Evolutionary conservation across 1,284 basidiomycete genomes (phyloP), one percentile per base, ranked within the genome.

Genomic region (Salmacisia buchloeana): DNA sequence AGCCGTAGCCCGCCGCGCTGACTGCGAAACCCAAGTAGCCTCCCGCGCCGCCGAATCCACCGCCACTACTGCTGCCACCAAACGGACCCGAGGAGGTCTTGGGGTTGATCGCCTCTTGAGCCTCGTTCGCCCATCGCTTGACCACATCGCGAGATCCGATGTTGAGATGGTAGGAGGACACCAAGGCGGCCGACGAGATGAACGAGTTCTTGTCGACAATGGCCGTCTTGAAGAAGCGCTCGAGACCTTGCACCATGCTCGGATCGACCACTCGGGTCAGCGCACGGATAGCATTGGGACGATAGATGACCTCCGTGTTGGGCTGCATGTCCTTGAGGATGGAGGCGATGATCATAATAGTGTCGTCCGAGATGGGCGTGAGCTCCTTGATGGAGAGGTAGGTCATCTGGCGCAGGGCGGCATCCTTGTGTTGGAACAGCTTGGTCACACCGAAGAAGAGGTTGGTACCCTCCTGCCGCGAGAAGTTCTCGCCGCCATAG

Each of bases 271-370:
- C 94, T 64, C 93, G 86, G 81, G 92, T 94, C 18, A 99, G 85
- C 3, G 94, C 93, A 73, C 96, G 88, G 72, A 98, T 98, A 34
- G 96, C 91, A 81, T 99, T 98, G 41, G 96, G 92, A 64, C 96
- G 86, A 83, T 99, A 99, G 71, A 99, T 93, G 77, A 97, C 94
- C 81, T 98, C 96, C 59, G 93, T 89, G 80, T 97, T 97, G 59
- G 94, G 91, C 80, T 98, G 94, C 92, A 98, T 98, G 80, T 99
- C 94, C 84, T 98, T 98, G 94, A 97, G 97, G 82, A 99, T 98
- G 78, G 93, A 97, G 78, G 91, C 92, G 5, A 96, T 99, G 73
- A 97, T 94, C 93, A 99, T 99, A 77, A 99, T 97, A 39, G 97
- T 69, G 56, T 98, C 96, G 82, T 99, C 92, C 21, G 96, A 92